Base-by-base conservation (phyloP, 106 monocot genomes). In the Iris macrosiphon region DNA sequence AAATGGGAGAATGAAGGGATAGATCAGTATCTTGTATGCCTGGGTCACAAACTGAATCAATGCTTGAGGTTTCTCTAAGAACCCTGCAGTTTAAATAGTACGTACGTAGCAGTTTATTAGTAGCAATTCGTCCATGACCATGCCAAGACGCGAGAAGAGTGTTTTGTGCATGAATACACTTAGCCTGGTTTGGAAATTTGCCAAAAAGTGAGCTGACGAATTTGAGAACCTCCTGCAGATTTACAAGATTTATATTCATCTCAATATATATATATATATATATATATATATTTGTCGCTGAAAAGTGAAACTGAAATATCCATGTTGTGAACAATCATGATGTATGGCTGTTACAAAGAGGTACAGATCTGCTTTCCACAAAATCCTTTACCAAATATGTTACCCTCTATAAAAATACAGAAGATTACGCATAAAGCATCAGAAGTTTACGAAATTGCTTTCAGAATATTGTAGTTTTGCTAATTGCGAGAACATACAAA, bases 171-270 rank as follows among this genome's bases (percentile, higher is more conserved):
- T 46, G 51, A 64, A 23, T 85, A 90, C 85, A 72, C 21, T 61
- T 31, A 15, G 81, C 78, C 16, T 75, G 27, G 29, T 59, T 63
- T 14, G 90, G 90, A 53, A 75, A 90, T 9, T 33, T 68, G 24
- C 85, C 77, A 25, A 85, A 81, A 15, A 78, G 26, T 2, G 35
- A 59, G 32, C 63, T 67, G 4, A 69, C 38, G 7, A 70, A 47
- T 28, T 72, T 78, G 40, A 90, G 71, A 53, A 78, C 49, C 11
- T 78, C 59, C 90, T 90, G 85, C n/a, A n/a, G n/a, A n/a, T n/a
- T n/a, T n/a, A n/a, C n/a, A n/a, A n/a, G n/a, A n/a, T n/a, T n/a
- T n/a, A n/a, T n/a, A n/a, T n/a, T n/a, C n/a, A n/a, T n/a, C n/a
- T n/a, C n/a, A n/a, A n/a, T n/a, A n/a, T n/a, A n/a, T n/a, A n/a